Percentiles rank a stretch among this genome's conserved stretches.
phyloP scores from a whole-genome alignment of 208 protist species.

The Trypanosoma melophagium region DNA sequence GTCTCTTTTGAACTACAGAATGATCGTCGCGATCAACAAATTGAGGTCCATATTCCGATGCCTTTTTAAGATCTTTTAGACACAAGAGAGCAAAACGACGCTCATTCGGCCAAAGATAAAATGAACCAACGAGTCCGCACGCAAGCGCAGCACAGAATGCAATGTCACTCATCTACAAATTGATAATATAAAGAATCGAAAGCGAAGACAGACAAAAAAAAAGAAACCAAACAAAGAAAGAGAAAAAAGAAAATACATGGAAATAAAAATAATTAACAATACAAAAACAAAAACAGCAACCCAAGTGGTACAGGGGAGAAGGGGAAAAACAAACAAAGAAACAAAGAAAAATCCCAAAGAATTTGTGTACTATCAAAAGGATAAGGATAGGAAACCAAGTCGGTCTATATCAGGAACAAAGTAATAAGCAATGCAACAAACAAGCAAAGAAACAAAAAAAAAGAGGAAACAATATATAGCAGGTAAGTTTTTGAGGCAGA shows the following conservation, averaged over 20 bases:
- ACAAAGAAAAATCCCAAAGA: too few relatives aligned
- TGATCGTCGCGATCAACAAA: conserved; percentile 48
- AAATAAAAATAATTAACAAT: neutral
- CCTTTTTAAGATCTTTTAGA: conserved; percentile 34
- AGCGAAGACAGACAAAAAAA: conserved; percentile 7
- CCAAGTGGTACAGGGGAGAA: too few relatives aligned
- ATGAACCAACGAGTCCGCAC: conserved; percentile 48
- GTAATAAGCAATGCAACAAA: neutral
- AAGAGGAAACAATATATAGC: too few relatives aligned
- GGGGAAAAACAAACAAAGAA: too few relatives aligned
- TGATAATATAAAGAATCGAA: neutral
- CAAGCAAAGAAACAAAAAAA: neutral
- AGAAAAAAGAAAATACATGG: neutral
- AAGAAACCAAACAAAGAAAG: conserved; percentile 21
- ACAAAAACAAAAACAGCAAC: too few relatives aligned
- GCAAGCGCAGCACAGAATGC: conserved; percentile 29
- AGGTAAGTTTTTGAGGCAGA: neutral
- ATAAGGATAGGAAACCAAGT: too few relatives aligned
- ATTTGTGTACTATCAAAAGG: too few relatives aligned
- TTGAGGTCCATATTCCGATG: conserved; percentile 27
- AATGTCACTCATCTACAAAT: conserved; percentile 36
- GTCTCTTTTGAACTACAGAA: conserved; percentile 39
- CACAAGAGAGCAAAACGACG: conserved; percentile 32
- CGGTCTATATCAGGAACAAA: conserved; percentile 1
- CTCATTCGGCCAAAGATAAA: conserved; percentile 63